Conservation (phyloP, 129 eudicot genomes). For the Ambrosia trifida region DNA sequence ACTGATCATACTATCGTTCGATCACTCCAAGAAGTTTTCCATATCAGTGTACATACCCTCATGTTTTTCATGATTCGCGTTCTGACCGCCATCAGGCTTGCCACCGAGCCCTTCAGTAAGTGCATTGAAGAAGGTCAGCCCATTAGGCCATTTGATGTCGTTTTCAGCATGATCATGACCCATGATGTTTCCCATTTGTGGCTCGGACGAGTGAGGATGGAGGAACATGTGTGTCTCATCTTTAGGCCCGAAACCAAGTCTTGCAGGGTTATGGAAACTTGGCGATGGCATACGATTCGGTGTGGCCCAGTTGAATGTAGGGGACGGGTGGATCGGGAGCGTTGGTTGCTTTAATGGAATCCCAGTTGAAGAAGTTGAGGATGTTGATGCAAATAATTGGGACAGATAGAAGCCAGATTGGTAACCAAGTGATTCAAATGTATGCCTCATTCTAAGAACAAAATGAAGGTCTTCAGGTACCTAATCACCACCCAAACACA, state of each 20-base stretch:
- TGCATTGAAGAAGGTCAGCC: conserved; percentile 68
- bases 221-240: conserved; percentile 88
- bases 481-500: conserved; percentile 35
- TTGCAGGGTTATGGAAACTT: conserved; percentile 52
- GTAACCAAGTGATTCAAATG: conserved; percentile 82
- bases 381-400: conserved; percentile 77
- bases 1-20: conserved; percentile 4
- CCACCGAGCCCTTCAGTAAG: conserved; percentile 63
- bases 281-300: conserved; percentile 39
- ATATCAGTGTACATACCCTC: conserved; percentile 83
- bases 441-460: conserved; percentile 93
- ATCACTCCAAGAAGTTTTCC: conserved; percentile 87
- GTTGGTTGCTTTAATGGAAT: conserved; percentile 55
- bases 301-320: conserved; percentile 70
- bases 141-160: conserved; percentile 97
- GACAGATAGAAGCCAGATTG: conserved; percentile 86
- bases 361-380: conserved; percentile 43
- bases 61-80: conserved; percentile 45
- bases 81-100: conserved; percentile 46
- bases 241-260: conserved; percentile 59
- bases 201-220: conserved; percentile 72
- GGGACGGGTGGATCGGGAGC: conserved; percentile 55
- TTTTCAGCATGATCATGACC: conserved; percentile 51
- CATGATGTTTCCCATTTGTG: conserved; percentile 69
- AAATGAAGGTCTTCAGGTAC: conserved; percentile 96